Evolutionary conservation across 1,139 yeast genomes (phyloP), one percentile per base, ranked within the genome.

Genomic region (Blastobotrys malaysiensis): DNA sequence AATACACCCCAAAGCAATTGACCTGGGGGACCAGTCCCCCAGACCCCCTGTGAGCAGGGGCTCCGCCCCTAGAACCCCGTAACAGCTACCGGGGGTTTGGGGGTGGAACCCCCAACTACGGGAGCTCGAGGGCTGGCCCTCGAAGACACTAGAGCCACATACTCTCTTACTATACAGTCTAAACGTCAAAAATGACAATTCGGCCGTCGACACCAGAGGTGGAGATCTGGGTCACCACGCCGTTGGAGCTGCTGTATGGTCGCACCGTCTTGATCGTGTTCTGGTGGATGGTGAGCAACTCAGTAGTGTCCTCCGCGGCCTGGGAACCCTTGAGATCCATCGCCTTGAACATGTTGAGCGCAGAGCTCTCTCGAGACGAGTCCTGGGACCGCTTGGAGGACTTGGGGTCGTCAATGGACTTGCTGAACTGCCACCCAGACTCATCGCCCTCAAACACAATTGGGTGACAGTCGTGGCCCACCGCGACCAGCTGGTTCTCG

Each of bases 381-480:
- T 71, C 75, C 39, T 31, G 39, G 13, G 39, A 31, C 52, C 71
- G 77, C 59, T 77, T 80, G 54, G 78, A 76, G 54, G 73, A 59
- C 57, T 67, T 70, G 49, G 79, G 80, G 61, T 79, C 86, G 68
- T 88, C 96, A 57, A 89, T 79, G 56, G 83, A 77, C 65, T 77
- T 77, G 44, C 83, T 68, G 64, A 82, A 84, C 56, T 70, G 68
- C 97, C 97, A 90, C 51, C 86, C 87, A 45, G 66, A 63, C 55
- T 77, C 82, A 60, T 79, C 75, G 46, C 96, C 96, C 64, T 82
- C 79, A 66, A 88, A 93, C 46, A 89, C 84, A 55, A 91, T 82
- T 58, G 97, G 95, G 71, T 88, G 90, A 72, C 96, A 88, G 69
- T 89, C 90, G 73, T 86, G 91, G 48, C 99, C 99, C 9, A 95